phyloP scores from a whole-genome alignment of 2,329 filamentous ascomycete species.

The Colletotrichum abscissum region DNA sequence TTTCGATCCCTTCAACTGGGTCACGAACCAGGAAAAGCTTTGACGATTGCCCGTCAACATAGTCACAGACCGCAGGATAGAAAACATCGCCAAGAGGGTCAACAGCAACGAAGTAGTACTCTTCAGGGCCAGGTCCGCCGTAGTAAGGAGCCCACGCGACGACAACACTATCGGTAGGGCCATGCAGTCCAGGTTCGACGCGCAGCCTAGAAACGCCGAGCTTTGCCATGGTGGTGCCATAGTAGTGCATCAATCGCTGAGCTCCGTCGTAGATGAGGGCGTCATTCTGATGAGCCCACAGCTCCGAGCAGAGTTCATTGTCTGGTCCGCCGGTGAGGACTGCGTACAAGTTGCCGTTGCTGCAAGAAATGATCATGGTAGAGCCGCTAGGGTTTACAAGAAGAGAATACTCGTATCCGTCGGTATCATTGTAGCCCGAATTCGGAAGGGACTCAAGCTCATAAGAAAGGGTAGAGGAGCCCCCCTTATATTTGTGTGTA shows the following conservation, averaged over 20 bases:
- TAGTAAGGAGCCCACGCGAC: constrained; percentile 37
- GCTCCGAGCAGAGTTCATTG: constrained; percentile 37
- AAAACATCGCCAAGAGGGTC: constrained; percentile 39
- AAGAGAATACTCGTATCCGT: constrained; percentile 36
- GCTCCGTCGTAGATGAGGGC: constrained; percentile 40
- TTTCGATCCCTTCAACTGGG: constrained; percentile 37
- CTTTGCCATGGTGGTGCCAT: constrained; percentile 44
- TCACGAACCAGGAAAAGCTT: constrained; percentile 44
- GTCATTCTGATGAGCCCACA: constrained; percentile 39
- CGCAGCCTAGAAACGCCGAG: constrained; percentile 40
- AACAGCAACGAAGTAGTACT: constrained; percentile 37
- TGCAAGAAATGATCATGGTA: constrained; percentile 44
- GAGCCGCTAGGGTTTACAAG: constrained; percentile 36
- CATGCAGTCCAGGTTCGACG: constrained; percentile 34
- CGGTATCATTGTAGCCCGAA: too few species aligned
- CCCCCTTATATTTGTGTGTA: too few species aligned
- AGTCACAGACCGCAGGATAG: constrained; percentile 45
- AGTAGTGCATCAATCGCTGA: constrained; percentile 46
- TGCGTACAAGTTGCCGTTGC: constrained; percentile 48
- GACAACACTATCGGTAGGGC: constrained; percentile 36
- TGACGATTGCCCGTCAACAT: constrained; percentile 34
- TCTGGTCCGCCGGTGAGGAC: constrained; percentile 37
- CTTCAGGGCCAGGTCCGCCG: constrained; percentile 2
- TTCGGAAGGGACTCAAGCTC: too few species aligned
- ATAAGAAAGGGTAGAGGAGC: too few species aligned